Percentiles rank a stretch among this genome's conserved stretches.
Conservation (phyloP, 176 grass and related monocot species). For the Rhynchospora tenuis region DNA sequence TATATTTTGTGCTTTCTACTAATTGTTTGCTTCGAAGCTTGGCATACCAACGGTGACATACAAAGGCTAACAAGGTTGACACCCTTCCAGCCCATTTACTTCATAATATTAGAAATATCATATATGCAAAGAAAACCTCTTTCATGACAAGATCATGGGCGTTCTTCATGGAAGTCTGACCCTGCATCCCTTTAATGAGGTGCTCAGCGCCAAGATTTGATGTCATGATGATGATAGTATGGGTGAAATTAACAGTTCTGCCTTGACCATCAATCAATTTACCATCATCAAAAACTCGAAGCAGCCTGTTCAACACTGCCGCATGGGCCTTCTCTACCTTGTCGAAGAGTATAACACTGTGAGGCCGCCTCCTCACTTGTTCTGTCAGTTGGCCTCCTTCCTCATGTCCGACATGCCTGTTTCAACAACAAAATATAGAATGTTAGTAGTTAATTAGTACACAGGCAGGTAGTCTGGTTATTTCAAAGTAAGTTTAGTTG, state of each 20-base stretch:
- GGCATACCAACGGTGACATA: too few species aligned
- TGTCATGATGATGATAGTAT: constrained; percentile 95
- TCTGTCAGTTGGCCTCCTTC: constrained; percentile 91
- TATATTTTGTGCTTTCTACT: neutral
- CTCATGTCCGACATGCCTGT: constrained; percentile 85
- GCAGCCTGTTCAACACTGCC: constrained; percentile 86
- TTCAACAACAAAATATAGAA: neutral
- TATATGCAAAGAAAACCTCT: constrained; percentile 34
- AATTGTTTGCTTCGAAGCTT: neutral
- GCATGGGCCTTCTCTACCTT: constrained; percentile 95
- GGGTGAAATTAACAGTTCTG: constrained; percentile 80
- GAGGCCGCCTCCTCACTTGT: constrained; percentile 67
- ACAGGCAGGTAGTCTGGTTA: neutral
- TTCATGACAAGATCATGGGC: constrained; percentile 60
- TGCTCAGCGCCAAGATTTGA: constrained; percentile 94
- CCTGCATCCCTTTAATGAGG: constrained; percentile 76
- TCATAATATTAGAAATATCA: neutral
- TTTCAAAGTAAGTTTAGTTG: neutral
- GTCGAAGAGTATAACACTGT: constrained; percentile 92
- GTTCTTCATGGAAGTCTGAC: constrained; percentile 69
- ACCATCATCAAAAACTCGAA: constrained; percentile 89
- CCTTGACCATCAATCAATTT: constrained; percentile 85
- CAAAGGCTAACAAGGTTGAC: too few species aligned
- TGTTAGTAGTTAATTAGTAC: constrained; percentile 21
- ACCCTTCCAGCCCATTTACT: neutral